A percentile compares a stretch with the other conserved stretches of the same genome.
Conservation (phyloP, 257 asterid species). For the Oldenlandia corymbosa region DNA sequence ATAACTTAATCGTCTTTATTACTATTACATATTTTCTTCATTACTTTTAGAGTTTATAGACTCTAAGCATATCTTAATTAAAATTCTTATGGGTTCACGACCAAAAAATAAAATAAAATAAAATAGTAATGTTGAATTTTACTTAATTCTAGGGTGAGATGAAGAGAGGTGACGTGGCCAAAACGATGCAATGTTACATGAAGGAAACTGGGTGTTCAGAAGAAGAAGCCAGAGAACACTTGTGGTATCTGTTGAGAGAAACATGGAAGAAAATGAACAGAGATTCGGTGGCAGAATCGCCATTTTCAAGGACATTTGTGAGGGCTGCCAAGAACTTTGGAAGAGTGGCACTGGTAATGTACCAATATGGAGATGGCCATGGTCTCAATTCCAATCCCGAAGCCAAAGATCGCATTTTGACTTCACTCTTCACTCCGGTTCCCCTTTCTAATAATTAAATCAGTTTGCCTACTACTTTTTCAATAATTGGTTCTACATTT, state of each 20-base stretch:
- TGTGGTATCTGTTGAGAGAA: constrained; percentile 15
- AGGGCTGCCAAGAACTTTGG: constrained; percentile 29
- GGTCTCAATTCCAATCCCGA: constrained; percentile 13
- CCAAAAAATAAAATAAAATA: too few species aligned
- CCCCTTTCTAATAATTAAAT: background rate
- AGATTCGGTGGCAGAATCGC: constrained; percentile 10
- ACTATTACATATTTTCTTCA: too few species aligned
- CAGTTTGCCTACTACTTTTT: too few species aligned
- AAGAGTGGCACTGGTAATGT: constrained; percentile 47
- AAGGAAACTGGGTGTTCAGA: constrained; percentile 25
- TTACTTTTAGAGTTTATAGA: too few species aligned
- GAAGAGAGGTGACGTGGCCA: constrained; percentile 29
- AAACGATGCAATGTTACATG: constrained; percentile 45
- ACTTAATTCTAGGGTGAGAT: constrained; percentile 9
- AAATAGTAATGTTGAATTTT: too few species aligned
- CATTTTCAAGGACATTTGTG: constrained; percentile 19
- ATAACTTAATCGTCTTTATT: too few species aligned
- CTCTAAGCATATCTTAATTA: too few species aligned
- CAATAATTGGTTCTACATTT: too few species aligned
- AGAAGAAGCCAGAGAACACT: constrained; percentile 26
- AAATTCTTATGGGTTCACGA: too few species aligned
- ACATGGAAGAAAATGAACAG: constrained; percentile 37
- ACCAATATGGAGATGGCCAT: constrained; percentile 35
- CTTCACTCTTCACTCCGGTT: constrained; percentile 3
- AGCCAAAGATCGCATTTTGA: constrained; percentile 5